Percentiles rank a stretch among this genome's conserved stretches.
Conservation (phyloP, 2,329 filamentous ascomycete genomes). For the Ustilaginoidea virens region DNA sequence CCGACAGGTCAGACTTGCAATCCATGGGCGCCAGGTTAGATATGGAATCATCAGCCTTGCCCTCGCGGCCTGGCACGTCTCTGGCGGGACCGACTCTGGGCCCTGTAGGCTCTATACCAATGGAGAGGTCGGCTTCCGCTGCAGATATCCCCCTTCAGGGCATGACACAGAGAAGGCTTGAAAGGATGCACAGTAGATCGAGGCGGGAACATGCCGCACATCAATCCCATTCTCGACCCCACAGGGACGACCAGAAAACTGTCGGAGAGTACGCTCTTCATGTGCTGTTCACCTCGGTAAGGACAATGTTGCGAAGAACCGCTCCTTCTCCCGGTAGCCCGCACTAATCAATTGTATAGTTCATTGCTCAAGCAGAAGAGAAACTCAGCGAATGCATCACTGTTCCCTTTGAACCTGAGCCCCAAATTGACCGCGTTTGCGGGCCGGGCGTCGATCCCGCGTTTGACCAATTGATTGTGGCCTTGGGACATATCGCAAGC, state of each 20-base stretch:
- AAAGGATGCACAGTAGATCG: conserved; percentile 50
- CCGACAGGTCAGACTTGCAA: conserved; percentile 38
- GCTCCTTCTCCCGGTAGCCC: conserved; percentile 5
- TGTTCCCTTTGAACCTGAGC: conserved; percentile 63
- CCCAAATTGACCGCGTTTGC: conserved; percentile 77
- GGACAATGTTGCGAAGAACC: conserved; percentile 13
- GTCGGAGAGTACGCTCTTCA: conserved; percentile 97
- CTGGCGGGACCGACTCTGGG: conserved; percentile 24
- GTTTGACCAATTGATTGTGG: conserved; percentile 89
- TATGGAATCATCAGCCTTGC: conserved; percentile 19
- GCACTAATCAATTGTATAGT: conserved; percentile 28
- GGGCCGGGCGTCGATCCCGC: conserved; percentile 74
- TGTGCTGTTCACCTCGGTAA: conserved; percentile 81
- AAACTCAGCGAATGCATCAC: conserved; percentile 84
- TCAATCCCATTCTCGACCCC: conserved; percentile 58
- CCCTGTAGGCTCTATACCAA: conserved; percentile 9
- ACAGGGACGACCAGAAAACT: conserved; percentile 68
- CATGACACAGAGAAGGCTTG: conserved; percentile 35
- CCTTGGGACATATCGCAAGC: conserved; percentile 84
- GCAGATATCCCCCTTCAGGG: conserved; percentile 28
- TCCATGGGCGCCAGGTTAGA: conserved; percentile 28
- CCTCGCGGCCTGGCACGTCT: conserved; percentile 29
- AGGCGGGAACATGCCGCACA: conserved; percentile 61
- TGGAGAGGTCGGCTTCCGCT: conserved; percentile 31
- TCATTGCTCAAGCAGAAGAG: conserved; percentile 91